Percentiles rank a stretch among this genome's conserved stretches.
These are phyloP conservation scores for Flaveria floridana DNA, from an alignment of 140 eudicot species.

Conservation along the genomic window DNA sequence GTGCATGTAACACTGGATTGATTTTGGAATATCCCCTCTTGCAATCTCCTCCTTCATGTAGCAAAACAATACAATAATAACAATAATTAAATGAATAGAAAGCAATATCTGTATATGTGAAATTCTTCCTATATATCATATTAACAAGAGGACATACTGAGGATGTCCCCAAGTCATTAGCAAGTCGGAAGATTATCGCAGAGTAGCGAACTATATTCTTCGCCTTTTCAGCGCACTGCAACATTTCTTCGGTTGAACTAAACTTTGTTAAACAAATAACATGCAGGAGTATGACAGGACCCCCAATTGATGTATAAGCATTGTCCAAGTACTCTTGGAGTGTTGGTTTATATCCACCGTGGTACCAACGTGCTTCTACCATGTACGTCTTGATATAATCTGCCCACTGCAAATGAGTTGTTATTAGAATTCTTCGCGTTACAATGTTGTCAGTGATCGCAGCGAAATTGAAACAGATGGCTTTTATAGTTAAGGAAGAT, in stretches of 20 bases:
- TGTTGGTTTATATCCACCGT: slow-evolving; percentile 41
- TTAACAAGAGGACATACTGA: slow-evolving; percentile 28
- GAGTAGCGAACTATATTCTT: slow-evolving; percentile 31
- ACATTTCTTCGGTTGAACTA: slow-evolving; percentile 27
- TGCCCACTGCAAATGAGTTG: slow-evolving; percentile 32
- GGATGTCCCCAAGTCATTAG: slow-evolving; percentile 44
- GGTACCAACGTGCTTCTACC: slow-evolving; percentile 49
- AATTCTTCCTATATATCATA: not conserved
- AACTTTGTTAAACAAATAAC: slow-evolving; percentile 14
- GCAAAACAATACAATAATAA: not conserved
- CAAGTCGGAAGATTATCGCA: slow-evolving; percentile 35
- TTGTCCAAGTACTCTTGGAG: slow-evolving; percentile 39
- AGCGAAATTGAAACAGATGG: not conserved
- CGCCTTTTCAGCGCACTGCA: slow-evolving; percentile 16
- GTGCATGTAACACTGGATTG: slow-evolving; percentile 46
- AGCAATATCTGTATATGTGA: no score
- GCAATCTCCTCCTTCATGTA: slow-evolving; percentile 38
- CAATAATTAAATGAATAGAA: not conserved
- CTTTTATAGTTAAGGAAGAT: not conserved
- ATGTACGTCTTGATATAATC: slow-evolving; percentile 34
- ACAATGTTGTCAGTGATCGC: not conserved
- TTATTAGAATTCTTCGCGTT: not conserved
- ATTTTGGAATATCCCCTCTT: slow-evolving; percentile 46
- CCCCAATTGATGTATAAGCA: slow-evolving; percentile 44
- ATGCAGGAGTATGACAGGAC: slow-evolving; percentile 30